Evolutionary conservation across 768 basidiomycete species (phyloP), one percentile per base, ranked within the genome.

Genomic region (Suillus decipiens): DNA sequence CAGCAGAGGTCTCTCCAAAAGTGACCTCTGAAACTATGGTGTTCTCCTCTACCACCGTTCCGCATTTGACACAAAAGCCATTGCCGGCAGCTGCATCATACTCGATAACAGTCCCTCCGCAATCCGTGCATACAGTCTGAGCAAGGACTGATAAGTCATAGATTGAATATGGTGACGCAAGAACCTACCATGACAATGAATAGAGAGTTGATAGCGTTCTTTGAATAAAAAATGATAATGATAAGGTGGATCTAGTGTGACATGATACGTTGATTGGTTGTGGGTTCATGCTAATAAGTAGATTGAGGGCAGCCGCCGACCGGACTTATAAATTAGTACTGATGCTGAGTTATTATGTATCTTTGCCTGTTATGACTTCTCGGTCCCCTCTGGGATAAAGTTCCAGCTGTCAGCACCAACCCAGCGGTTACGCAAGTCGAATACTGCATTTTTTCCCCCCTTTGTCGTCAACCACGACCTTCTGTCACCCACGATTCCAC

Each of bases 1-100:
- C 97, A 34, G 85, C 84, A 12, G 90, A 85, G 5, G 92, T 91
- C 80, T 99, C 97, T n/a, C 95, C 94, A 68, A 99, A 99, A 1
- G 89, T 87, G 61, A 99, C 86, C 73, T 99, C 97, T 66, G 89
- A 92, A 11, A 98, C 93, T 64, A 99, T 95, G 2, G 90, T 87
- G 71, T 94, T 95, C 76, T 97, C 93, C 77, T 96, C 94, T 11
- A 96, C 81, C 19, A 99, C 95, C 8, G 89, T 91, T 53, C 93
- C 94, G 69, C 96, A 98, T 67, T 84, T 80, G 1, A 90, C 84
- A 68, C 94, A 96, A 72, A 93, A 91, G 6, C 90, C 91, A 66
- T 92, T 92, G 10, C 93, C 93, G 6, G 91, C 90, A 14, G 91
- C 87, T 37, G 87, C 79, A 75, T 93, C 90, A 73, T 93, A 93